These are phyloP conservation scores for Flaveria bidentis DNA, from an alignment of 129 eudicot genomes.

Conservation along the genomic window DNA sequence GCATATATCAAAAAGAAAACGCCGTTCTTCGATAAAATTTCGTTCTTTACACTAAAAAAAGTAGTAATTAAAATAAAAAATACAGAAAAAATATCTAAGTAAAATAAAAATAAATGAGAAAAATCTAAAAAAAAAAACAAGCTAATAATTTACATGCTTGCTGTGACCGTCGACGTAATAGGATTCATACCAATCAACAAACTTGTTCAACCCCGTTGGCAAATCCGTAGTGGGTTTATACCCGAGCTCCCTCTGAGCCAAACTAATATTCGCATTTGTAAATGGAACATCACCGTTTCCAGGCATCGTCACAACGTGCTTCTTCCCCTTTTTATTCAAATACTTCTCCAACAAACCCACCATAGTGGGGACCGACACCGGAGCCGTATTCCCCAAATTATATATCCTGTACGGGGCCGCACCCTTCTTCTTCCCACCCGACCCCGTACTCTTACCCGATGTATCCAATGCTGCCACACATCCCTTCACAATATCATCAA, in stretches of 20 bases:
- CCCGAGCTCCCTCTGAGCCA: slow-evolving; percentile 56
- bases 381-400: slow-evolving; percentile 67
- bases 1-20: neutral
- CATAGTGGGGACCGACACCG: slow-evolving; percentile 61
- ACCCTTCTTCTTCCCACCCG: slow-evolving; percentile 61
- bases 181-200: slow-evolving; percentile 60
- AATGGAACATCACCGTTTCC: slow-evolving; percentile 79
- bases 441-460: slow-evolving; percentile 57
- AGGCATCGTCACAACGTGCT: slow-evolving; percentile 49
- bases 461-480: slow-evolving; percentile 60
- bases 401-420: slow-evolving; percentile 59
- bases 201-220: slow-evolving; percentile 67
- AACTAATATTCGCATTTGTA: slow-evolving; percentile 70
- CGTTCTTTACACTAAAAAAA: neutral
- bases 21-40: neutral
- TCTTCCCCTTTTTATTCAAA: slow-evolving; percentile 63
- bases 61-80: slow-evolving; percentile 4
- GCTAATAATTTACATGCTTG: slow-evolving; percentile 35
- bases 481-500: slow-evolving; percentile 67
- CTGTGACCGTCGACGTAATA: slow-evolving; percentile 50
- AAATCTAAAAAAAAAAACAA: slow-evolving; percentile 17
- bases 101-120: neutral
- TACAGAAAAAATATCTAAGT: neutral
- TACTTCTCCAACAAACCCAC: slow-evolving; percentile 59
- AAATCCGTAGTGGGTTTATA: slow-evolving; percentile 67